phyloP scores from a whole-genome alignment of 2,329 filamentous ascomycete genomes.

The Huntiella moniliformis region DNA sequence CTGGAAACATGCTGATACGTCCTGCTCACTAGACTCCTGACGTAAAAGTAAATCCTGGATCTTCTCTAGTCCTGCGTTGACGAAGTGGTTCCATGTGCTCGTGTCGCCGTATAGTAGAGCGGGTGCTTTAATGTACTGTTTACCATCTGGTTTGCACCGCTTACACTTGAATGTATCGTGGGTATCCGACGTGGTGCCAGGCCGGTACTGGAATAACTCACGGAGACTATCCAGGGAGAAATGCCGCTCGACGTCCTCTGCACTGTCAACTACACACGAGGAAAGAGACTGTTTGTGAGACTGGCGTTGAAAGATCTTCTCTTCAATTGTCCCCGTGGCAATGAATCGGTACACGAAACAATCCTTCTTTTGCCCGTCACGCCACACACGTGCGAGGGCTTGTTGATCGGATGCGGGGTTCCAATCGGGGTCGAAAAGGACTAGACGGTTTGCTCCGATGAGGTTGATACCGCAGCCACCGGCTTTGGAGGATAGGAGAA shows the following conservation, averaged over 20 bases:
- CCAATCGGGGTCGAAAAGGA: slow-evolving; percentile 95
- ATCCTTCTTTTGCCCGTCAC: slow-evolving; percentile 97
- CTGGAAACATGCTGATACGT: slow-evolving; percentile 91
- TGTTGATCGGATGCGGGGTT: slow-evolving; percentile 96
- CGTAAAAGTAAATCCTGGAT: slow-evolving; percentile 85
- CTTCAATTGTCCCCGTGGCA: slow-evolving; percentile 89
- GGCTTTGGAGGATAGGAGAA: slow-evolving; percentile 90
- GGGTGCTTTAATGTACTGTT: slow-evolving; percentile 72
- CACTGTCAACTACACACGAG: slow-evolving; percentile 87
- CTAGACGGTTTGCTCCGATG: slow-evolving; percentile 82
- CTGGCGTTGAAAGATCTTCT: slow-evolving; percentile 98
- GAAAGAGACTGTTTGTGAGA: slow-evolving; percentile 96
- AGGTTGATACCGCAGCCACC: slow-evolving; percentile 93
- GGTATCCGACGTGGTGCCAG: slow-evolving; percentile 73
- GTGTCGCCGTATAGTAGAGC: slow-evolving; percentile 96
- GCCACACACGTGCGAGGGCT: slow-evolving; percentile 90
- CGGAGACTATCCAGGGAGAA: slow-evolving; percentile 81
- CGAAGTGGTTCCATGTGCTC: slow-evolving; percentile 98
- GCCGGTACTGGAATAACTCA: slow-evolving; percentile 84
- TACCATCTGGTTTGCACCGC: slow-evolving; percentile 72
- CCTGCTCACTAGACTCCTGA: slow-evolving; percentile 60
- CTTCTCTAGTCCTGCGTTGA: slow-evolving; percentile 51
- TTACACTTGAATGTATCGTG: slow-evolving; percentile 99
- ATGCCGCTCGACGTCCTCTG: slow-evolving; percentile 91
- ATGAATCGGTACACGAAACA: slow-evolving; percentile 99